Evolutionary conservation across 2,329 filamentous ascomycete species (phyloP).

Genomic region (Fusarium brevicatenulatum): DNA sequence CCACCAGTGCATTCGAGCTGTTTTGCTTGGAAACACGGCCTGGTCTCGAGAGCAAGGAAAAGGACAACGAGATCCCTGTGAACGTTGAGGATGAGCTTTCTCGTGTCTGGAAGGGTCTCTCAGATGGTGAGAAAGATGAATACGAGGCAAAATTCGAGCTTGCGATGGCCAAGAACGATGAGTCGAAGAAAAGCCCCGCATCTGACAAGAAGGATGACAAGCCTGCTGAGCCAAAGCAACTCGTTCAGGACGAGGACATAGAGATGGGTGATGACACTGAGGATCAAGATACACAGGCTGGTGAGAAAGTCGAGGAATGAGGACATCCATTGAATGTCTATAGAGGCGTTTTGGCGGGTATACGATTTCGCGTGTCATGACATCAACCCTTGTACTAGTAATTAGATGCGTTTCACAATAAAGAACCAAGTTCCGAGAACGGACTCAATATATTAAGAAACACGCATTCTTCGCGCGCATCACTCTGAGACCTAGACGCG

Average conservation of each 20-base stretch:
- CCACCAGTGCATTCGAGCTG: conserved; percentile 63
- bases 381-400: conserved; percentile 23
- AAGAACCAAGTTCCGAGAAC: conserved; percentile 23
- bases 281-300: conserved; percentile 51
- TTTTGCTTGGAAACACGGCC: conserved; percentile 63
- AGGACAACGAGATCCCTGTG: conserved; percentile 46
- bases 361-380: conserved; percentile 28
- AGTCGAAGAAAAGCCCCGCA: conserved; percentile 40
- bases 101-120: conserved; percentile 65
- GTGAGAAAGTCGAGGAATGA: conserved; percentile 50
- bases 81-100: conserved; percentile 65
- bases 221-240: conserved; percentile 45
- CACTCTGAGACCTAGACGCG: conserved; percentile 27
- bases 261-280: conserved; percentile 61
- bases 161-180: conserved; percentile 39
- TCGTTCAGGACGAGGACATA: conserved; percentile 58
- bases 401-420: conserved; percentile 15
- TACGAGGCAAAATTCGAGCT: conserved; percentile 53
- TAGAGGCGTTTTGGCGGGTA: conserved; percentile 42
- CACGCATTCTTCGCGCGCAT: conserved; percentile 13
- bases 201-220: conserved; percentile 42
- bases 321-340: conserved; percentile 16
- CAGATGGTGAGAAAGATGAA: conserved; percentile 60
- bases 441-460: conserved; percentile 17
- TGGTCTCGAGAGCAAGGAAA: conserved; percentile 56